A percentile compares a stretch with the other conserved stretches of the same genome.
These are phyloP conservation scores for Populus davidiana DNA, from an alignment of 345 rosid species.

Conservation along the genomic window DNA sequence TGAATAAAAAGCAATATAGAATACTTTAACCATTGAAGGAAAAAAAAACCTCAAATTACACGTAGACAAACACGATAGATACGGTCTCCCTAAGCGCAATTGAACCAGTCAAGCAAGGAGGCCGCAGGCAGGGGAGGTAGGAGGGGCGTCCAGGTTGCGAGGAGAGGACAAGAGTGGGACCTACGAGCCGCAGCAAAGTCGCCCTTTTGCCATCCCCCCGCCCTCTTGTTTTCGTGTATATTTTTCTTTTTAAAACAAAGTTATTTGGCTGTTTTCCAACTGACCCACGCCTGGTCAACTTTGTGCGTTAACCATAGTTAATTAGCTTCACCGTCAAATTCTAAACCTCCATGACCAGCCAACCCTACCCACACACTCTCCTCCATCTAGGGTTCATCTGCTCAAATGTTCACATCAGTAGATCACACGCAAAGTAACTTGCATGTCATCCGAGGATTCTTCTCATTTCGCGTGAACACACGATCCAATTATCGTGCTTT, in stretches of 20 bases:
- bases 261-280: not conserved
- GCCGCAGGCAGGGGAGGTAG: conserved; percentile 6
- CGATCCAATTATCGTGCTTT: not conserved
- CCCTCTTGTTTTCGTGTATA: conserved; percentile 3
- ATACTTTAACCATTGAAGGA: too few relatives aligned
- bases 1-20: too few relatives aligned
- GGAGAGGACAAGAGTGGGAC: conserved; percentile 33
- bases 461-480: conserved; percentile 8
- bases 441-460: not conserved
- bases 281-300: conserved; percentile 41
- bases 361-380: conserved; percentile 37
- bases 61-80: not conserved
- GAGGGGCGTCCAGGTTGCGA: conserved; percentile 31
- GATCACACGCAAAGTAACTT: conserved; percentile 5
- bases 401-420: conserved; percentile 21
- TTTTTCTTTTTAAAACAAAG: not conserved
- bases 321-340: conserved; percentile 2
- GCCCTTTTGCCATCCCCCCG: conserved; percentile 27
- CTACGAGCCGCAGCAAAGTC: conserved; percentile 47
- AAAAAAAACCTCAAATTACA: too few relatives aligned
- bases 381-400: conserved; percentile 28
- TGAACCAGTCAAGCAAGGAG: conserved; percentile 25
- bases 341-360: conserved; percentile 21
- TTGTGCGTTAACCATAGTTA: conserved; percentile 40
- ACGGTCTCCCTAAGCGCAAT: not conserved